Conservation (phyloP, 192 early-diverging fungal species). For the Podila epigama region DNA sequence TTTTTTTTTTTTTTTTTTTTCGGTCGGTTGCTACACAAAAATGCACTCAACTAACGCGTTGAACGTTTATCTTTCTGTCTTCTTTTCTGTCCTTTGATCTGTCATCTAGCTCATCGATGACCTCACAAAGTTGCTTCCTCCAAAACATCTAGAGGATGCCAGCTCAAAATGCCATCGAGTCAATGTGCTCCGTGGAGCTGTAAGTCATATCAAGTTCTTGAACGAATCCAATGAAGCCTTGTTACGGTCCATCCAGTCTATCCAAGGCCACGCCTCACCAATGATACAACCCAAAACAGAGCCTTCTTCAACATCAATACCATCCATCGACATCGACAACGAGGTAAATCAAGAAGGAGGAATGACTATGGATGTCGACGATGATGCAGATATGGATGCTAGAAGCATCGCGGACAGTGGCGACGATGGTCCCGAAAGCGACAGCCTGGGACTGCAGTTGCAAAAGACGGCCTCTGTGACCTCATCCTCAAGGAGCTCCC, state of each 20-base stretch:
- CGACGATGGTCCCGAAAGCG: slow-evolving; percentile 3
- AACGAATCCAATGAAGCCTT: slow-evolving; percentile 36
- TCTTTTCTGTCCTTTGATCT: neutral
- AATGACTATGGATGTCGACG: slow-evolving; percentile 35
- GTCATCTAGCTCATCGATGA: slow-evolving; percentile 17
- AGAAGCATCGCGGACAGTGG: slow-evolving; percentile 10
- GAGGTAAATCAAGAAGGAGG: neutral
- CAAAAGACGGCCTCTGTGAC: slow-evolving; percentile 1
- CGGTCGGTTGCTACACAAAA: neutral
- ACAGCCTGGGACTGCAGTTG: no score
- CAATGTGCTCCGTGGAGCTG: slow-evolving; percentile 40
- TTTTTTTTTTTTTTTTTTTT: no score
- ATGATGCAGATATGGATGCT: slow-evolving; percentile 7
- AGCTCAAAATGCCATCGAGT: slow-evolving; percentile 36
- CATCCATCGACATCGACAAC: neutral
- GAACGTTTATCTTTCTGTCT: neutral
- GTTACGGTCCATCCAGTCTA: slow-evolving; percentile 3
- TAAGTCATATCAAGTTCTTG: slow-evolving; percentile 42
- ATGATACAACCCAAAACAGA: neutral
- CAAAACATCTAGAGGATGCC: slow-evolving; percentile 22
- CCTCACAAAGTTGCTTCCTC: slow-evolving; percentile 14
- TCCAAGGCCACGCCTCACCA: slow-evolving; percentile 12
- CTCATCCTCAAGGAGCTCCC: slow-evolving; percentile 3
- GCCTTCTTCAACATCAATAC: neutral
- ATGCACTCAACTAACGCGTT: slow-evolving; percentile 10